Evolutionary conservation across 805 yeast species (phyloP), one percentile per base, ranked within the genome.

Genomic region (Candida ponderosae): DNA sequence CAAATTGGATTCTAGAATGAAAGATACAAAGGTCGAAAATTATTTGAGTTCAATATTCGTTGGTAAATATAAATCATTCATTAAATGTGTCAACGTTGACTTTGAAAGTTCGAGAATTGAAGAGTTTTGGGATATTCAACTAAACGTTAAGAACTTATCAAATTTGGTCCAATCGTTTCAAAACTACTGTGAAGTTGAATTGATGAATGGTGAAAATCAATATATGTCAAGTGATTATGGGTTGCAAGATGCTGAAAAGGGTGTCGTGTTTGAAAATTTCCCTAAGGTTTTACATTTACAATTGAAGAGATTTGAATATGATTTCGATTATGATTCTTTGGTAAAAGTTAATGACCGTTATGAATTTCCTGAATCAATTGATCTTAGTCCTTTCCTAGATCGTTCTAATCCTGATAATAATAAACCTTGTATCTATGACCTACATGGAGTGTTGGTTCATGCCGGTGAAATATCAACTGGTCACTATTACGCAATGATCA

Each of bases 91-190:
- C 32, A 76, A 90, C 56, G 97, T 93, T 13, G 87, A 89, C 36
- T 93, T 86, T 57, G 97, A 93, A 62, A 82, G 95, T 29, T 77
- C 95, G 3, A 73, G 97, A 43, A 75, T 72, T 4, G 99, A 93
- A 59, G 97, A 93, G 54, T 93, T 84, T 54, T 93, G 99, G 99
- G 98, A 93, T 65, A 84, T 93, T 43, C 98, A 93, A 60, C 66
- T 93, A 42, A 93, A 93, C 52, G 99, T 93, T 18, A 87, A 86
- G 54, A 82, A 88, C 27, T 70, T 88, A 67, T 69, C 66, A 37
- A 77, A 79, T 50, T 69, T 93, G 34, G 65, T 74, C 38, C 80
- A 79, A 37, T 80, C 96, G 0, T 93, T 93, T 59, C 73, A 76
- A 35, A 85, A 88, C 56, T 93, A 93, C 56, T 77, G 89, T 38